A percentile compares a stretch with the other conserved stretches of the same genome.
These are phyloP conservation scores for Eimeria brunetti DNA, from an alignment of 169 alveolate genomes.

Conservation along the genomic window DNA sequence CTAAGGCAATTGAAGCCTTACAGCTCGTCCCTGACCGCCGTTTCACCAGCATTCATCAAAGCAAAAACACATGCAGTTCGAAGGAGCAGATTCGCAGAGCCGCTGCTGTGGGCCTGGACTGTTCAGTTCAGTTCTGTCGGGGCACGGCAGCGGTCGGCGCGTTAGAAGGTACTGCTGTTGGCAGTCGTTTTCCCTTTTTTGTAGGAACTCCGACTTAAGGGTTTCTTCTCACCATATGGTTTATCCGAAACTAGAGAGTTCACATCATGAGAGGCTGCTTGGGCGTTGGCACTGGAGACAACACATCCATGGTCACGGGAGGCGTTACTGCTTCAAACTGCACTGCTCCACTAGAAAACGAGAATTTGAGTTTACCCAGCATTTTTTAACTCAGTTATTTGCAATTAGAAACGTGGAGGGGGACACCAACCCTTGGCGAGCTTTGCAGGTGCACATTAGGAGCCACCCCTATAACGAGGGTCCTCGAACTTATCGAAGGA, in stretches of 20 bases:
- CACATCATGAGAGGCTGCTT: neutral
- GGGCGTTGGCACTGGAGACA: neutral
- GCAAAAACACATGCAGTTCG: neutral
- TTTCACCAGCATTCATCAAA: neutral
- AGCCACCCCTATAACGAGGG: too few relatives aligned
- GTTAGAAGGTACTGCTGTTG: neutral
- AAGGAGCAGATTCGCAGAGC: neutral
- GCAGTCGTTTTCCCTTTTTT: neutral
- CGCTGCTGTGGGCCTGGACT: slow-evolving; percentile 7
- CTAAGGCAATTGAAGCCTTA: neutral
- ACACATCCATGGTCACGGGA: neutral
- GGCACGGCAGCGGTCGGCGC: neutral
- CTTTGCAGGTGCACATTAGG: neutral
- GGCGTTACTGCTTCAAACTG: neutral
- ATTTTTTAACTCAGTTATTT: neutral
- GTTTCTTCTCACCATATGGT: neutral
- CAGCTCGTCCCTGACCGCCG: neutral
- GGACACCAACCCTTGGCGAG: neutral
- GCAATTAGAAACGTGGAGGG: neutral
- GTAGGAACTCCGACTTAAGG: neutral
- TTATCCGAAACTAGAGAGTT: neutral
- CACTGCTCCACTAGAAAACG: neutral
- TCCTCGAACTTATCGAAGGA: too few relatives aligned
- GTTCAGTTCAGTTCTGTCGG: neutral
- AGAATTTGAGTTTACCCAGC: neutral